phyloP scores from a whole-genome alignment of 225 moss, liverwort and hornwort genomes.

The Straminergon stramineum region DNA sequence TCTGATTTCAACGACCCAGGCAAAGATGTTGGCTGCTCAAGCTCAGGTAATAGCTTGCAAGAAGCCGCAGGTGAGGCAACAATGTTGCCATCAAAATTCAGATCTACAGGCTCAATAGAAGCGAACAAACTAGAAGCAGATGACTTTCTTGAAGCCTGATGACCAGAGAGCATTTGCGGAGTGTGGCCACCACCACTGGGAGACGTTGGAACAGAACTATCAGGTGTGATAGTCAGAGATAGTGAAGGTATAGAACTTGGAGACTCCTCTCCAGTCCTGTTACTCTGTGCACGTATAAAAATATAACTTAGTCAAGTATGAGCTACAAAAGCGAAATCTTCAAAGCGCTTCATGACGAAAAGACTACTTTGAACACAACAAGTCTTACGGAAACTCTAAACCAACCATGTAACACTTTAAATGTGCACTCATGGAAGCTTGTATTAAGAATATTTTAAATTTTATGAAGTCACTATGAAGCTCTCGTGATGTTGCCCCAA shows the following conservation, averaged over 20 bases:
- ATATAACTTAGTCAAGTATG: neutral
- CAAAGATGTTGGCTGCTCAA: conserved; percentile 22
- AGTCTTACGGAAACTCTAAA: neutral
- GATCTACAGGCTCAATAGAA: conserved; percentile 37
- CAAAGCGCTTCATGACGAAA: neutral
- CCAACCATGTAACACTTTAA: neutral
- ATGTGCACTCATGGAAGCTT: neutral
- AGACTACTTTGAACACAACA: neutral
- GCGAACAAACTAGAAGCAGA: conserved; percentile 48
- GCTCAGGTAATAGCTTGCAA: conserved; percentile 22
- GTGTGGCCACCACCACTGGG: conserved; percentile 50
- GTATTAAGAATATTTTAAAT: neutral
- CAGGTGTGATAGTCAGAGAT: conserved; percentile 74
- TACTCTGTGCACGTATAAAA: conserved; percentile 13
- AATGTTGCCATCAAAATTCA: conserved; percentile 13
- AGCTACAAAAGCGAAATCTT: neutral
- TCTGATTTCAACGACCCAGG: conserved; percentile 36
- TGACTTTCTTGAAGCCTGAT: conserved; percentile 45
- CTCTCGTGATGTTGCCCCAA: neutral
- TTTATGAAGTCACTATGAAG: neutral
- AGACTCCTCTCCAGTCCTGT: conserved; percentile 29
- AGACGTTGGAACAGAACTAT: conserved; percentile 74
- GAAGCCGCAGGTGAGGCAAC: conserved; percentile 18
- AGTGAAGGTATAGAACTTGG: conserved; percentile 40
- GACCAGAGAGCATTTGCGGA: conserved; percentile 43